These are phyloP conservation scores for Colletotrichum abscissum DNA, from an alignment of 2,329 filamentous ascomycete genomes.

Conservation along the genomic window DNA sequence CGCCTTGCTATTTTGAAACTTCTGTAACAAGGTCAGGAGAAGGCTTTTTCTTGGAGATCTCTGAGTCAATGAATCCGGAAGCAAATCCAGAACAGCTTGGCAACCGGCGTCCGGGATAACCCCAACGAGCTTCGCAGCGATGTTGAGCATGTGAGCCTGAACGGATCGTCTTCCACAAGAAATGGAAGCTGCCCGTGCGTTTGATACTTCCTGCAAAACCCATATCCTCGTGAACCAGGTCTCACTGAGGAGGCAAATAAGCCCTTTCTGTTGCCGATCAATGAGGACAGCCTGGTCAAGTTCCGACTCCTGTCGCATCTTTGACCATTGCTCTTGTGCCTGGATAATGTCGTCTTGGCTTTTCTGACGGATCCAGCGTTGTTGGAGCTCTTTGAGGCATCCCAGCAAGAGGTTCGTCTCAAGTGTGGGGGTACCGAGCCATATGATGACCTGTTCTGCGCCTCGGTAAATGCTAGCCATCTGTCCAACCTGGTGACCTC, in stretches of 20 bases:
- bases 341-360: background rate
- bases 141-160: background rate
- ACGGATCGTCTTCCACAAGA: background rate
- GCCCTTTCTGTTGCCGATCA: background rate
- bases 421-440: conserved; percentile 4
- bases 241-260: background rate
- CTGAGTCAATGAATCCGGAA: background rate
- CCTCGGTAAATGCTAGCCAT: background rate
- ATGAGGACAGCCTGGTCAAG: background rate
- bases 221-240: conserved; percentile 16
- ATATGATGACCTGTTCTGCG: conserved; percentile 17
- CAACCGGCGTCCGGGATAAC: background rate
- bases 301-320: background rate
- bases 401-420: background rate
- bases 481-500: background rate
- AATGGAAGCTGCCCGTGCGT: background rate
- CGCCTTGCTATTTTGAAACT: background rate
- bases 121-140: background rate
- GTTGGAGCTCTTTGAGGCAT: background rate
- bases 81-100: background rate
- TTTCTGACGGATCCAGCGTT: background rate
- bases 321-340: background rate
- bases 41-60: background rate
- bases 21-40: background rate
- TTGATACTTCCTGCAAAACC: conserved; percentile 10